Evolutionary conservation across 106 monocot genomes (phyloP).

Genomic region (Allium cepa): DNA sequence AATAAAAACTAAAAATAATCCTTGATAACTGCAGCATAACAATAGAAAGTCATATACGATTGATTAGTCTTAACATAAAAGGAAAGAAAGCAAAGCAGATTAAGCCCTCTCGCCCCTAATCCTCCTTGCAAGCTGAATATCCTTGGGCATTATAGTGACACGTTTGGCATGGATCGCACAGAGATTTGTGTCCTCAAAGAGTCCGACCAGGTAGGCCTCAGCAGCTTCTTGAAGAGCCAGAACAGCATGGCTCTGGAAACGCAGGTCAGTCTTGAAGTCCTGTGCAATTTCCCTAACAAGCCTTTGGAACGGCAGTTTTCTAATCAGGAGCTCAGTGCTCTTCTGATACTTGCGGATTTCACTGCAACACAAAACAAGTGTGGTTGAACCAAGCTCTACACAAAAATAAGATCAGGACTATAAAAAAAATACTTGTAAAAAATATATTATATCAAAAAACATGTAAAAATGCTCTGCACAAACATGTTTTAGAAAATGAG

Average conservation of each 20-base stretch:
- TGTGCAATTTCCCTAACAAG: slow-evolving; percentile 28
- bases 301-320: slow-evolving; percentile 26
- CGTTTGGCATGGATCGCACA: slow-evolving; percentile 17
- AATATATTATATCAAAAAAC: too few species aligned
- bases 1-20: too few species aligned
- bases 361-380: not conserved
- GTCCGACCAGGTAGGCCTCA: slow-evolving; percentile 9
- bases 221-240: slow-evolving; percentile 12
- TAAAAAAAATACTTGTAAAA: too few species aligned
- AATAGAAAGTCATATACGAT: too few species aligned
- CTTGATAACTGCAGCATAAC: too few species aligned
- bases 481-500: too few species aligned
- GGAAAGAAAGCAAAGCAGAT: not conserved
- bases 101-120: slow-evolving; percentile 6
- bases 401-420: too few species aligned
- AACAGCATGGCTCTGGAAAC: slow-evolving; percentile 16
- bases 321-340: slow-evolving; percentile 25
- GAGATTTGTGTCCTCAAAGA: slow-evolving; percentile 12
- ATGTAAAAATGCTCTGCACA: too few species aligned
- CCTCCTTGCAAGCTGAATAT: slow-evolving; percentile 12
- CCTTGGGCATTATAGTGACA: slow-evolving; percentile 15
- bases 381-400: too few species aligned
- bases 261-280: slow-evolving; percentile 18
- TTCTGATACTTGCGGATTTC: slow-evolving; percentile 29
- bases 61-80: not conserved